phyloP scores from a whole-genome alignment of 257 asterid species.

The Solanum appendiculatum region DNA sequence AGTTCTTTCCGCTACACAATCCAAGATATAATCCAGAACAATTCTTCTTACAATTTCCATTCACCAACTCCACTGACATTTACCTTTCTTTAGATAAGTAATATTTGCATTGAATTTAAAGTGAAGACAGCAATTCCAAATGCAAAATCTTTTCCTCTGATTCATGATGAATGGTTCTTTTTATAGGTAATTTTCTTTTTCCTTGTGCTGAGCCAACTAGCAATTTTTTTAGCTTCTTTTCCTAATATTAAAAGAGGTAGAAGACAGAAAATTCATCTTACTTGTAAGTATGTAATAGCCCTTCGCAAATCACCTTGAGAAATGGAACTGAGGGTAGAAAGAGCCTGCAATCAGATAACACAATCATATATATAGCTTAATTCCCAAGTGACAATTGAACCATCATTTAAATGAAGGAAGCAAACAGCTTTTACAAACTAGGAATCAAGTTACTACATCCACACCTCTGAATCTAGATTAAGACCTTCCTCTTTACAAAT shows the following conservation, averaged over 20 bases:
- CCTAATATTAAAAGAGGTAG: neutral
- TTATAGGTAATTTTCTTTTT: neutral
- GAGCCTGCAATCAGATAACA: slow-evolving; percentile 44
- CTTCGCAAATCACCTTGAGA: slow-evolving; percentile 96
- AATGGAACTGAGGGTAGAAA: slow-evolving; percentile 73
- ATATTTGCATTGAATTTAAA: neutral
- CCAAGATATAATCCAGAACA: neutral
- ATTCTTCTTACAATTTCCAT: neutral
- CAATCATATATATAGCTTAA: neutral
- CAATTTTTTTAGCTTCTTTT: neutral
- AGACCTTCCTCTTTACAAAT: slow-evolving; percentile 90
- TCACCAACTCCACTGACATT: neutral
- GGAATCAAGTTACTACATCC: neutral
- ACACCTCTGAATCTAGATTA: slow-evolving; percentile 80
- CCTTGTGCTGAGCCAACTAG: neutral
- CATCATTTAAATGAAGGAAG: neutral
- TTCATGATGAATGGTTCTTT: neutral
- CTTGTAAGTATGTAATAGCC: slow-evolving; percentile 92
- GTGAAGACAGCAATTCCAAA: neutral
- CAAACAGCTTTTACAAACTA: neutral
- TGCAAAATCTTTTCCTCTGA: neutral
- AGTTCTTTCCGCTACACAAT: neutral
- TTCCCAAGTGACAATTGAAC: neutral
- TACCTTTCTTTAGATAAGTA: neutral
- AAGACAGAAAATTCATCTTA: slow-evolving; percentile 24